Percentiles rank a stretch among this genome's conserved stretches.
Evolutionary conservation across 2,329 filamentous ascomycete species (phyloP).

Genomic region (Pyricularia sp.): DNA sequence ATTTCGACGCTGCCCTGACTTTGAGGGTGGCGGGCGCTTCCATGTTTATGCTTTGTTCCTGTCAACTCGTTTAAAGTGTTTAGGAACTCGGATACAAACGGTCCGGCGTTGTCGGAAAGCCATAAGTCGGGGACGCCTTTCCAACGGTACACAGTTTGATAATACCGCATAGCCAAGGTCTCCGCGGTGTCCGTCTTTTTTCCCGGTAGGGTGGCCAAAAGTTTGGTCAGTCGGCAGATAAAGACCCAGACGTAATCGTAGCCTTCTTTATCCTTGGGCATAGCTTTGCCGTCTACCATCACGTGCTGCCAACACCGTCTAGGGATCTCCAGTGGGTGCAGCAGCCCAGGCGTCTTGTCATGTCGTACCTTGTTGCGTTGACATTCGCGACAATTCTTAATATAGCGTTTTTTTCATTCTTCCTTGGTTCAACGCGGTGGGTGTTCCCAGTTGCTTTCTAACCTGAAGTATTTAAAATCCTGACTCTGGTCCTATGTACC

Average conservation of each 20-base stretch:
- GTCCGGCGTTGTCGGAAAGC: neutral
- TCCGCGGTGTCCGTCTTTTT: no score
- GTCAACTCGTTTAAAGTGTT: neutral
- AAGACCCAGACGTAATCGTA: conserved; percentile 1
- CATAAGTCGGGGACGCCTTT: neutral
- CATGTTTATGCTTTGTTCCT: neutral
- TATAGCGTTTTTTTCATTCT: no score
- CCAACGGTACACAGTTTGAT: neutral
- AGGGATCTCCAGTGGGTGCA: neutral
- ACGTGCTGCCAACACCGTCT: neutral
- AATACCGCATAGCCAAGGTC: conserved; percentile 1
- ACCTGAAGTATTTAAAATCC: no score
- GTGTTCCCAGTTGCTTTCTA: no score
- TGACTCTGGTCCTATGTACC: no score
- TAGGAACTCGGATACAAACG: neutral
- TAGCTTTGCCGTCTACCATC: conserved; percentile 2
- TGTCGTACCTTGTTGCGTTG: no score
- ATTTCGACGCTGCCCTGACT: no score
- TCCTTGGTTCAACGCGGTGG: no score
- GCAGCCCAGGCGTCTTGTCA: conserved; percentile 2
- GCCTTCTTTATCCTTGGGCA: neutral
- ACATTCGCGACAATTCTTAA: conserved; percentile 1
- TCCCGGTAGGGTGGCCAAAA: no score
- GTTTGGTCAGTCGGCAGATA: neutral
- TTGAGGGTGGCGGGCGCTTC: no score